Percentiles rank a stretch among this genome's conserved stretches.
These are phyloP conservation scores for Berberis thunbergii DNA, from an alignment of 164 flowering plant species.

Conservation along the genomic window DNA sequence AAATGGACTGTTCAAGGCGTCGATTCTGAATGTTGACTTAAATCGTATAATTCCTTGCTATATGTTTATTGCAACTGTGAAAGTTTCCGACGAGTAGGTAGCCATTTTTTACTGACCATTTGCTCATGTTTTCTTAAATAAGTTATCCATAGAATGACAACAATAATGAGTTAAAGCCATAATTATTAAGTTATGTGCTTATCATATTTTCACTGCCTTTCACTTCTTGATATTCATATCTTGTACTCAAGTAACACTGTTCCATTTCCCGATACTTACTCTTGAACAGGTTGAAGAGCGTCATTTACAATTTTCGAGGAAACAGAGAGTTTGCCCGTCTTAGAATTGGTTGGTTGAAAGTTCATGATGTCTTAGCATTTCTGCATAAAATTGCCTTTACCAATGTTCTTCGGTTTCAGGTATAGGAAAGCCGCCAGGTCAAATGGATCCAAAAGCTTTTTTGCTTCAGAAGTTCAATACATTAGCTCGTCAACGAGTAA, in stretches of 20 bases:
- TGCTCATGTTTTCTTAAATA: no score
- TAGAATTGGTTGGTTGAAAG: constrained; percentile 62
- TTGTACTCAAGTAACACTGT: neutral
- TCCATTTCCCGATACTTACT: neutral
- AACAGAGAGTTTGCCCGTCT: constrained; percentile 81
- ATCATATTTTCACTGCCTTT: neutral
- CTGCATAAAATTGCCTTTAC: neutral
- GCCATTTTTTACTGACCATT: no score
- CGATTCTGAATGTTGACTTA: no score
- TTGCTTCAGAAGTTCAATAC: constrained; percentile 85
- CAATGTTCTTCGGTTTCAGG: constrained; percentile 30
- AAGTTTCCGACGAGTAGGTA: no score
- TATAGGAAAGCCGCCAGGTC: constrained; percentile 92
- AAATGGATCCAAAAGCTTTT: constrained; percentile 97
- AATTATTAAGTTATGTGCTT: neutral
- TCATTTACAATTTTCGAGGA: constrained; percentile 77
- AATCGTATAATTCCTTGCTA: no score
- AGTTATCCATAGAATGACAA: no score
- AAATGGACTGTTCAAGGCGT: no score
- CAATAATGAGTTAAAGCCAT: no score
- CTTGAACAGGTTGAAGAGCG: constrained; percentile 60
- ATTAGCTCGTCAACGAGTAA: constrained; percentile 62
- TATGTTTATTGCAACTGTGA: no score
- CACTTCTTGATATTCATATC: neutral
- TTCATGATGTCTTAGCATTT: neutral